Percentiles rank a stretch among this genome's conserved stretches.
These are phyloP conservation scores for Aspergillus ellipticus DNA, from an alignment of 495 filamentous ascomycete species.

Conservation along the genomic window DNA sequence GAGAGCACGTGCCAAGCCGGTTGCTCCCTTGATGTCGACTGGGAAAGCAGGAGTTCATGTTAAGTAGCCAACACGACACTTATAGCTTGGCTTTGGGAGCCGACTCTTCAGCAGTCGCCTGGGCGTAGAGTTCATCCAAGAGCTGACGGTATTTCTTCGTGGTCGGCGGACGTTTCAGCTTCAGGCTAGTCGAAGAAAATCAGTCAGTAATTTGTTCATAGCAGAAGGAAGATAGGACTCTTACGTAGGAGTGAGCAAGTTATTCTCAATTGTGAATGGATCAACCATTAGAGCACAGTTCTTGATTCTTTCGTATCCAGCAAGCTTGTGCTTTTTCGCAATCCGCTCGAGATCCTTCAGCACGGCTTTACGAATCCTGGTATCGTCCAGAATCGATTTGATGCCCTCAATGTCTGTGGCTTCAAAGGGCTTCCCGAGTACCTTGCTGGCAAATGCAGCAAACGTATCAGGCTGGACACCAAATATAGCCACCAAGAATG, in stretches of 20 bases:
- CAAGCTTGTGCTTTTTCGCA: constrained; percentile 80
- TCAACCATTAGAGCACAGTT: constrained; percentile 75
- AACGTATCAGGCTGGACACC: constrained; percentile 81
- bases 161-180: constrained; percentile 90
- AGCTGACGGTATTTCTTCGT: constrained; percentile 70
- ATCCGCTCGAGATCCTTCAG: constrained; percentile 77
- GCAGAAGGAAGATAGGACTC: constrained; percentile 20
- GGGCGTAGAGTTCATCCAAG: constrained; percentile 78
- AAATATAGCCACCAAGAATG: constrained; percentile 80
- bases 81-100: constrained; percentile 54
- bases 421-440: constrained; percentile 63
- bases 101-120: constrained; percentile 52
- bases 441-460: constrained; percentile 69
- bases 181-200: constrained; percentile 59
- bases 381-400: constrained; percentile 59
- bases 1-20: neutral
- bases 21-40: neutral
- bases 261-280: constrained; percentile 92
- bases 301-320: constrained; percentile 79
- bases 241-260: constrained; percentile 94
- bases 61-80: neutral
- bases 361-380: constrained; percentile 67
- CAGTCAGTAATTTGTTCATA: constrained; percentile 24
- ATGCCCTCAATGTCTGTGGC: constrained; percentile 62
- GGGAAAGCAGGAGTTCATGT: neutral